phyloP scores from a whole-genome alignment of 208 protist genomes.

The Leishmania arabica region DNA sequence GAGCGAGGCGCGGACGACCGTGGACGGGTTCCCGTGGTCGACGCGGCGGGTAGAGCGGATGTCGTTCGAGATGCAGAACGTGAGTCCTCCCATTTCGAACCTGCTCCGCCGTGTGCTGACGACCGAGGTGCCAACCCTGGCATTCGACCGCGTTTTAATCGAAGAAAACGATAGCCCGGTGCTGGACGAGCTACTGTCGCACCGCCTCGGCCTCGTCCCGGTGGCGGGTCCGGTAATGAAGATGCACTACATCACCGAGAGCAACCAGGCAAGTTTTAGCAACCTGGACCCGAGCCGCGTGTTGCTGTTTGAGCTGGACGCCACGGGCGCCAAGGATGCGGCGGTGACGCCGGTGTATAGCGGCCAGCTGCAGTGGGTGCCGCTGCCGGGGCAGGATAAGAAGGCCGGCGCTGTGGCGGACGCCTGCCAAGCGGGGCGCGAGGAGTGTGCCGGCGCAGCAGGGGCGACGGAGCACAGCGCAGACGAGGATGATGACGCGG shows the following conservation, averaged over 20 bases:
- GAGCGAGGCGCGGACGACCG: conserved; percentile 11
- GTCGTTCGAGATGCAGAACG: conserved; percentile 80
- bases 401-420: conserved; percentile 4
- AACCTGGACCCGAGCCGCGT: conserved; percentile 74
- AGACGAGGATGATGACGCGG: conserved; percentile 54
- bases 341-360: conserved; percentile 89
- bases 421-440: not conserved
- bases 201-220: conserved; percentile 98
- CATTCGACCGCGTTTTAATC: conserved; percentile 98
- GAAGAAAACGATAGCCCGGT: conserved; percentile 98
- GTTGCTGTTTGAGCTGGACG: conserved; percentile 85
- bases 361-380: conserved; percentile 92
- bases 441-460: conserved; percentile 6
- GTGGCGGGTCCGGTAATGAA: conserved; percentile 95
- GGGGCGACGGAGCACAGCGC: not conserved
- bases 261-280: conserved; percentile 45
- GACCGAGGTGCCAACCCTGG: conserved; percentile 98
- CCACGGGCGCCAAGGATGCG: conserved; percentile 63
- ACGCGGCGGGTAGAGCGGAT: conserved; percentile 80
- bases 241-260: conserved; percentile 87
- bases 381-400: conserved; percentile 83
- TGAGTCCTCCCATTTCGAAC: conserved; percentile 95
- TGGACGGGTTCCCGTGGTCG: conserved; percentile 46
- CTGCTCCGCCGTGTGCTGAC: conserved; percentile 97
- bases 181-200: conserved; percentile 97